Conservation (phyloP, 305 asterid species). For the Andrographis paniculata region DNA sequence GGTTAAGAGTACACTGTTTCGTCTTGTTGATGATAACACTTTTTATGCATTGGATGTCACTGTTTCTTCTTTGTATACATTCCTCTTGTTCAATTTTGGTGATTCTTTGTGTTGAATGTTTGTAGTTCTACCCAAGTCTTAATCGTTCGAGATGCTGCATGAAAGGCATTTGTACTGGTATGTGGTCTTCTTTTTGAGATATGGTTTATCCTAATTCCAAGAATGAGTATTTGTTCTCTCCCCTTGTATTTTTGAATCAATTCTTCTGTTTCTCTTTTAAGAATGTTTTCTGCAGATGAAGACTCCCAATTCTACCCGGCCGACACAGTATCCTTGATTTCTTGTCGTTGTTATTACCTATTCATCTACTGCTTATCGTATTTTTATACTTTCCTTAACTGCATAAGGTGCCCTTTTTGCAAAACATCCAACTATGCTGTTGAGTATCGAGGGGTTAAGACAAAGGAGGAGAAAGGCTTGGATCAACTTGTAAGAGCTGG, state of each 20-base stretch:
- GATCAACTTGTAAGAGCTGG: conserved; percentile 77
- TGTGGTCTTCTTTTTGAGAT: neutral
- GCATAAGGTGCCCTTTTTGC: conserved; percentile 83
- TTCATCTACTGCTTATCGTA: neutral
- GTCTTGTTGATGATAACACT: too few species aligned
- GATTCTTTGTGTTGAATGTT: conserved; percentile 19
- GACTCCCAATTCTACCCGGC: conserved; percentile 86
- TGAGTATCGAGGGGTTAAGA: conserved; percentile 85
- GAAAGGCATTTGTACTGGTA: conserved; percentile 99
- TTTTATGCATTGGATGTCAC: too few species aligned
- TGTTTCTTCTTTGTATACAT: too few species aligned
- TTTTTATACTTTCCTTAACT: conserved; percentile 28
- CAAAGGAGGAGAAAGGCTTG: conserved; percentile 90
- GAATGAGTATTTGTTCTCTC: neutral
- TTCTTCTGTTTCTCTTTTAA: conserved; percentile 14
- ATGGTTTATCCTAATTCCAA: neutral
- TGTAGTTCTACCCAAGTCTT: conserved; percentile 95
- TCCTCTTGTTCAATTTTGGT: conserved; percentile 5
- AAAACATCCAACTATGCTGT: conserved; percentile 88
- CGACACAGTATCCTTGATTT: conserved; percentile 91
- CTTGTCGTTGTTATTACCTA: conserved; percentile 6
- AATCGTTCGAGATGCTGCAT: conserved; percentile 93
- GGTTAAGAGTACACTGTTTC: too few species aligned
- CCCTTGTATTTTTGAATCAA: neutral
- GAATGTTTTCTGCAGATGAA: conserved; percentile 99